These are phyloP conservation scores for Coprinopsis sp. DNA, from an alignment of 768 basidiomycete species.

Conservation along the genomic window DNA sequence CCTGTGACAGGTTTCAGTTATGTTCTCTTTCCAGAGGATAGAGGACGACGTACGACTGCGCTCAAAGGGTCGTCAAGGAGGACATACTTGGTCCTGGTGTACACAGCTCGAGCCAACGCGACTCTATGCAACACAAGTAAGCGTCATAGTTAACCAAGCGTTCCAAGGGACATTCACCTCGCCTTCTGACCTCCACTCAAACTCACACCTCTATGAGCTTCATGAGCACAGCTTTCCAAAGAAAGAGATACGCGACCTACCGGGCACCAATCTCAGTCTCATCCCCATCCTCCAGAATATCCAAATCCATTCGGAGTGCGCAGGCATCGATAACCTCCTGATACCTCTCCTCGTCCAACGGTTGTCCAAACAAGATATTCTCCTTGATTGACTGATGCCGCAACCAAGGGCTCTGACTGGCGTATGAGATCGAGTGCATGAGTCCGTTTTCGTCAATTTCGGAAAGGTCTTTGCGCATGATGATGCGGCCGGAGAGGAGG, in stretches of 20 bases:
- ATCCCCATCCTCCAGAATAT: conserved; percentile 84
- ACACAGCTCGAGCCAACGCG: conserved; percentile 79
- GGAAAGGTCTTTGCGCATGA: conserved; percentile 62
- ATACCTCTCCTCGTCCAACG: conserved; percentile 70
- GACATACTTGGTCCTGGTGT: conserved; percentile 63
- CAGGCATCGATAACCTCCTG: conserved; percentile 77
- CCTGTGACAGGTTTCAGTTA: conserved; percentile 12
- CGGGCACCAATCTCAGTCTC: conserved; percentile 77
- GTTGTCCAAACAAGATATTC: conserved; percentile 78
- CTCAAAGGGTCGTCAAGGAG: conserved; percentile 81
- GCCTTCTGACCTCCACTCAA: conserved; percentile 83
- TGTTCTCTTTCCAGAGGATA: background rate
- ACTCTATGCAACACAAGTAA: conserved; percentile 42
- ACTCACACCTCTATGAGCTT: conserved; percentile 53
- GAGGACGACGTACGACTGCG: conserved; percentile 56
- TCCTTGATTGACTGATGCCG: conserved; percentile 70
- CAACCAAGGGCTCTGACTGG: conserved; percentile 69
- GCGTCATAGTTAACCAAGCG: no score
- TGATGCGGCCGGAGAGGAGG: conserved; percentile 40
- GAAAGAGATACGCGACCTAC: conserved; percentile 21
- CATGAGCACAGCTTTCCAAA: background rate
- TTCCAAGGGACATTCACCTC: conserved; percentile 34
- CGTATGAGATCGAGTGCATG: conserved; percentile 64
- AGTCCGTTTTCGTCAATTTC: conserved; percentile 56
- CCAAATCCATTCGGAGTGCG: conserved; percentile 75